Evolutionary conservation across 202 grass and related monocot species (phyloP).

Genomic region (Musa balbisiana): DNA sequence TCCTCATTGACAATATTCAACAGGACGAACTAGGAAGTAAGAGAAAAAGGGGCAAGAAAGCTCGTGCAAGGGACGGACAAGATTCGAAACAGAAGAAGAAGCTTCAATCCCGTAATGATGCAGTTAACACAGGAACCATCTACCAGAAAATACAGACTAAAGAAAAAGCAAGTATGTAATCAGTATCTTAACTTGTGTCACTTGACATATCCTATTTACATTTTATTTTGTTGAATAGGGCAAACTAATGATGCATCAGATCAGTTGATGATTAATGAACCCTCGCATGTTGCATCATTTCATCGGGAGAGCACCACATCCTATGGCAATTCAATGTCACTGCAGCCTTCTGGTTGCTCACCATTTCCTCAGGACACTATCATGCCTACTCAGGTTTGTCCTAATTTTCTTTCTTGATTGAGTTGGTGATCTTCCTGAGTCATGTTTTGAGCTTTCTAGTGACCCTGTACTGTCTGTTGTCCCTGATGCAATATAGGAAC

Average conservation of each 20-base stretch:
- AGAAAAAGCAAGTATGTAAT: conserved; percentile 19
- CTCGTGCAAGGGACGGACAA: conserved; percentile 1
- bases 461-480: neutral
- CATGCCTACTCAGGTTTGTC: conserved; percentile 28
- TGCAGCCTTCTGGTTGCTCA: conserved; percentile 29
- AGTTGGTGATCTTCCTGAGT: neutral
- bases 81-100: conserved; percentile 27
- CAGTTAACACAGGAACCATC: conserved; percentile 5
- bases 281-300: conserved; percentile 19
- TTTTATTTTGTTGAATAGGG: conserved; percentile 2
- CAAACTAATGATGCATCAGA: conserved; percentile 20
- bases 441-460: neutral
- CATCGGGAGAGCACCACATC: conserved; percentile 23
- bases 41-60: conserved; percentile 25
- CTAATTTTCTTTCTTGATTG: conserved; percentile 4
- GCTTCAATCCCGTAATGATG: conserved; percentile 9
- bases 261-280: conserved; percentile 24
- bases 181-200: neutral
- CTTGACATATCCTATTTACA: neutral
- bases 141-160: conserved; percentile 6
- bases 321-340: conserved; percentile 8
- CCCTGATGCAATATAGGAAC: conserved; percentile 26
- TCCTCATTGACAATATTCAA: conserved; percentile 13
- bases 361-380: conserved; percentile 30
- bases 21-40: conserved; percentile 8